Base-by-base conservation (phyloP, 78 protist genomes). In the Dictyostelium discoideum region DNA sequence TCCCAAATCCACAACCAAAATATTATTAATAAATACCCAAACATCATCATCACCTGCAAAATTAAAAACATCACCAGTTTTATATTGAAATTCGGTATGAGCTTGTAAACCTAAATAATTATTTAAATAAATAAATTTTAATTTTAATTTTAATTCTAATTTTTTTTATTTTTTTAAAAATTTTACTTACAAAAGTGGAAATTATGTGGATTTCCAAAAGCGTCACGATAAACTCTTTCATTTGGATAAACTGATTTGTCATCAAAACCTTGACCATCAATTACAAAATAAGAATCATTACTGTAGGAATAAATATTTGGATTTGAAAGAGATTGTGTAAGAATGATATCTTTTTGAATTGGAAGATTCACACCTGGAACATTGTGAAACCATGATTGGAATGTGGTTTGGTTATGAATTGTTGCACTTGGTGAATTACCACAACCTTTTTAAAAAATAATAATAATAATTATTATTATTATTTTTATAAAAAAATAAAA, bases 21-120 rank as follows among this genome's bases (percentile, higher is more conserved):
- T 26, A 22, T 93, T 86, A 85, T 93, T 65, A 8, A 93, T 73
- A 22, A 42, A 93, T 72, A 93, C 80, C 96, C 96, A 93, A 67
- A 94, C 93, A 72, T 94, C 97, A 86, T 94, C 97, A 42, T 94
- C 97, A 42, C 97, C 97, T 5, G 24, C 24, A 74, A 74, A 74
- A 74, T 14, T 37, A 57, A 93, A 93, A 39, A 73, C 76, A 29
- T 85, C 88, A 46, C 42, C 48, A 5, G 57, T 42, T 11, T 69
- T 26, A 78, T 92, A 82, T 26, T 20, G 63, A 78, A 90, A 81
- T 74, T 63, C 16, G 48, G 85, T 67, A 18, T 44, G 65, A 2
- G 48, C 24, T n/a, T 90, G 85, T 10, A 85, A 40, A 65, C 86
- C 57, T 29, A 80, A 77, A 37, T 67, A 79, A 32, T 90, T 2